phyloP scores from a whole-genome alignment of 176 grass and related monocot species.

The Themeda triandra region DNA sequence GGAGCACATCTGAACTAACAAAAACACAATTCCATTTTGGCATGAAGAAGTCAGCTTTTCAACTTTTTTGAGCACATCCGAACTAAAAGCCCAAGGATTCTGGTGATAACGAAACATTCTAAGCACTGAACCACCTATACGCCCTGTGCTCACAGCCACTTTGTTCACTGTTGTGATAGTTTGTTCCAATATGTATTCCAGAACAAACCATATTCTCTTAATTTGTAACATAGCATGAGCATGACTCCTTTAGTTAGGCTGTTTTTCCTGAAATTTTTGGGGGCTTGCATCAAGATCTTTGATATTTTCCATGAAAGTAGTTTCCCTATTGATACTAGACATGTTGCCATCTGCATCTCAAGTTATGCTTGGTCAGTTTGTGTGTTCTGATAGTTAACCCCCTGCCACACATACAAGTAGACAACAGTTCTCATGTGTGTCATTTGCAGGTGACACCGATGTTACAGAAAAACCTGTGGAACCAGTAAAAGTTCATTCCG shows the following conservation, averaged over 20 bases:
- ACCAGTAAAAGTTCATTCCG: no score
- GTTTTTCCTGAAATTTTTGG: slow-evolving; percentile 8
- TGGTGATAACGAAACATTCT: background rate
- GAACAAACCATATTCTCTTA: background rate
- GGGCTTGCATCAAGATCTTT: background rate
- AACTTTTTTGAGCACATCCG: background rate
- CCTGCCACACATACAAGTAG: no score
- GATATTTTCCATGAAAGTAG: background rate
- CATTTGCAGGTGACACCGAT: no score
- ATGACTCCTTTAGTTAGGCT: background rate
- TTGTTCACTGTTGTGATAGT: background rate
- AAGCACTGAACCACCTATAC: background rate
- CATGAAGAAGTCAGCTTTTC: background rate
- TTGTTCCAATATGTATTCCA: background rate
- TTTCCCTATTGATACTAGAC: background rate
- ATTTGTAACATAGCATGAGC: background rate
- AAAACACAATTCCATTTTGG: background rate
- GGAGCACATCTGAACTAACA: background rate
- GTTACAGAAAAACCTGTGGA: no score
- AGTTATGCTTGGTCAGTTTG: background rate
- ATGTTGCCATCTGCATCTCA: background rate
- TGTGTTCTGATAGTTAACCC: no score
- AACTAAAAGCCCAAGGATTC: background rate
- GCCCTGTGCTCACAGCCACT: background rate
- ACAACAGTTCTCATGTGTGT: no score